A percentile compares a stretch with the other conserved stretches of the same genome.
phyloP scores from a whole-genome alignment of 139 green algal genomes.

The Mesotaenium endlicherianum region DNA sequence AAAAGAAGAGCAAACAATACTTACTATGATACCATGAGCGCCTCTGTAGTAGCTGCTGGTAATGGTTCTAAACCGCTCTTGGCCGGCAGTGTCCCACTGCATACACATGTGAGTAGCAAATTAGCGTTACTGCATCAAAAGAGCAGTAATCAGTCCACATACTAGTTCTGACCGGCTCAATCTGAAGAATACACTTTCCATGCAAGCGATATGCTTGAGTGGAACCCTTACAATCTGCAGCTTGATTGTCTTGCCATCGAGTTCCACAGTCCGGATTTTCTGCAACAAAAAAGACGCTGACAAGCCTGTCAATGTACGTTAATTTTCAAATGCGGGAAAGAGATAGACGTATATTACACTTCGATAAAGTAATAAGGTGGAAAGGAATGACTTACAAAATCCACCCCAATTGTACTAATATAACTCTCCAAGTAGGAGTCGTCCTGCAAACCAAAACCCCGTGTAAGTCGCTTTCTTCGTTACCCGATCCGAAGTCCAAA shows the following conservation, averaged over 20 bases:
- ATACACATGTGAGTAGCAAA: neutral
- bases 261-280: conserved; percentile 99
- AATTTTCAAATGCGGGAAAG: neutral
- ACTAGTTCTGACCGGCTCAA: no score
- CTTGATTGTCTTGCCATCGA: conserved; percentile 99
- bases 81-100: conserved; percentile 98
- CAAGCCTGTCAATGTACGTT: neutral
- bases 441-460: conserved; percentile 67
- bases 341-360: conserved; percentile 13
- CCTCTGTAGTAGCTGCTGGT: conserved; percentile 97
- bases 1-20: no score
- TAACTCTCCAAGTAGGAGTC: conserved; percentile 99
- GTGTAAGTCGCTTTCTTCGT: neutral
- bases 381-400: conserved; percentile 89
- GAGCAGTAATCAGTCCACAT: no score
- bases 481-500: neutral
- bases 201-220: neutral
- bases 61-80: conserved; percentile 98
- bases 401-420: conserved; percentile 99
- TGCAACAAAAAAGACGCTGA: conserved; percentile 55
- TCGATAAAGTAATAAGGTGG: conserved; percentile 18
- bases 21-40: conserved; percentile 94
- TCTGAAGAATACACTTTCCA: neutral
- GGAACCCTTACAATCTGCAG: conserved; percentile 83
- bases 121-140: neutral